Base-by-base conservation (phyloP, 2,329 filamentous ascomycete species). In the Ophiostoma novo-ulmi region DNA sequence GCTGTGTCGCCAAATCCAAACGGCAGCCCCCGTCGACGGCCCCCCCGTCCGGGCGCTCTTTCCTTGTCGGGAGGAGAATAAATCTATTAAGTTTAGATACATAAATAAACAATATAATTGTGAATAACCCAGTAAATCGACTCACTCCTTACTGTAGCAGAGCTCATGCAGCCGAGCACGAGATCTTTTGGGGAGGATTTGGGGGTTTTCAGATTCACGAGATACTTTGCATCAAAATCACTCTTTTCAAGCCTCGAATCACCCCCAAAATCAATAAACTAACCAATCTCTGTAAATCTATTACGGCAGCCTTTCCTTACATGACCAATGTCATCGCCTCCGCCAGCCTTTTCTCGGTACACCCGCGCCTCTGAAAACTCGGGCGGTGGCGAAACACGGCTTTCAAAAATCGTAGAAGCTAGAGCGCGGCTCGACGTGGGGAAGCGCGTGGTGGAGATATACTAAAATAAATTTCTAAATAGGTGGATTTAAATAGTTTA, bases 351-450 rank as follows among this genome's bases (percentile, higher is more conserved):
- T 48, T 48, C 44, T 48, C 44, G 38, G 38, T 11, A 10, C 44
- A 48, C 44, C 8, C n/a, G 8, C 52, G n/a, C 11, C n/a, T 58
- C 31, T n/a, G 26, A 58, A 58, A 58, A 58, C 52, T 58, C 52
- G 13, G 52, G 22, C 22, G 52, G 52, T 58, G 52, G 52, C 52
- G 22, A 58, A 58, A 58, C 52, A 58, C 52, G 52, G 52, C 52
- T 58, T 58, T 22, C 13, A 58, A 22, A 58, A 58, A 22, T 26
- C 8, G 17, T 10, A 22, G 52, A 58, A 48, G 44, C 44, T 48
- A 48, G 44, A 20, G 44, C 44, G n/a, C 52, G 52, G 52, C 52
- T 58, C 52, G 52, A 48, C 52, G 52, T 58, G 52, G 52, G 52
- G 52, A 58, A 58, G 3, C 52, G 10, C 3, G 2, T 26, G 31